Conservation (phyloP, 345 rosid species). For the Populus deltoides region DNA sequence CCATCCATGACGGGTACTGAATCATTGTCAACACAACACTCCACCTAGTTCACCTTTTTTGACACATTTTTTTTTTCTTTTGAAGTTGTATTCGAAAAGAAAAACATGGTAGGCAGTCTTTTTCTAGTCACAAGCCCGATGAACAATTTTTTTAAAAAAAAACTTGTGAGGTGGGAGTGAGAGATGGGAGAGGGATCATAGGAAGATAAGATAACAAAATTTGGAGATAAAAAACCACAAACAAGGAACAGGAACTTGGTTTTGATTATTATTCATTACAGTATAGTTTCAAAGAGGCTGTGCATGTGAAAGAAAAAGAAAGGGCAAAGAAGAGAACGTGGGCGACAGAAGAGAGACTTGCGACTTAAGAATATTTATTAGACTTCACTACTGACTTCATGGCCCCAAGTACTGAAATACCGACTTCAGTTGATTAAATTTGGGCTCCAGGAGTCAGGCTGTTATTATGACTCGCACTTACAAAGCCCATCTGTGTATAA, state of each 20-base stretch:
- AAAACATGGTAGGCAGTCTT: slow-evolving; percentile 16
- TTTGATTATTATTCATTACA: neutral
- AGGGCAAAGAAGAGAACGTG: neutral
- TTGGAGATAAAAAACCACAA: neutral
- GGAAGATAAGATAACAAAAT: neutral
- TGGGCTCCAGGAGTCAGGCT: neutral
- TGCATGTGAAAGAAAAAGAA: neutral
- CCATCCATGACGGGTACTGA: slow-evolving; percentile 14
- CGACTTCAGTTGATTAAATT: too few relatives aligned
- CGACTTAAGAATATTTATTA: neutral
- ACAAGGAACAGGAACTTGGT: neutral
- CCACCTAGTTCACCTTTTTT: slow-evolving; percentile 33
- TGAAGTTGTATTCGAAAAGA: neutral
- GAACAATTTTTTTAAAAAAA: neutral
- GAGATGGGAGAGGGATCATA: neutral
- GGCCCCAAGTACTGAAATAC: neutral
- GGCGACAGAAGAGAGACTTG: neutral
- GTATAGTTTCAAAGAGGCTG: neutral
- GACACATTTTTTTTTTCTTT: neutral
- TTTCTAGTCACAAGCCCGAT: slow-evolving; percentile 9
- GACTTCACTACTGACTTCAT: neutral
- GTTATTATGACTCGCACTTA: neutral
- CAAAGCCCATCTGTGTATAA: neutral
- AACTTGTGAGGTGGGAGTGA: neutral
- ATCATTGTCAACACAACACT: slow-evolving; percentile 31